Evolutionary conservation across 2,329 filamentous ascomycete species (phyloP), one percentile per base, ranked within the genome.

Genomic region (Fusarium praegraminearum): DNA sequence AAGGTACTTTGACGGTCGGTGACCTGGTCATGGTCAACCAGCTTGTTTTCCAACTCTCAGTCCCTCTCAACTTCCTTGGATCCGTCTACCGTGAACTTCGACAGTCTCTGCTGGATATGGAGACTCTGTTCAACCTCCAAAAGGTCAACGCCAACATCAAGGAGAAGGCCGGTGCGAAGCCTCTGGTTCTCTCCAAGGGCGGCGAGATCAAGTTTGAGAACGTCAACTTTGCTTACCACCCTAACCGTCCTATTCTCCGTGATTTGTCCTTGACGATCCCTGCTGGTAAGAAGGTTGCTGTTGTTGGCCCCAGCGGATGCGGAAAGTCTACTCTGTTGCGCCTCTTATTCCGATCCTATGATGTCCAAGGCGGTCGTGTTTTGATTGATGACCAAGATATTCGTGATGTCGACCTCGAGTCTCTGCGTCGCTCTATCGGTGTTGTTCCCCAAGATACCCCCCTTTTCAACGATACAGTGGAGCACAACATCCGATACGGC

Each of bases 1-100:
- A 83, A 5, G 95, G 95, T 16, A 83, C 85, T 8, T 82, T 99
- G 74, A 98, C 95, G 0, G 94, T 99, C 16, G 96, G 96, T 62
- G 97, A 99, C 78, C 85, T 99, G 33, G 96, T 99, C 77, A 97
- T 99, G 93, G 93, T 99, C 72, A 99, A 99, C 79, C 96, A 98
- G 83, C 90, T 99, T 20, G 94, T 99, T 62, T 99, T 99, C 82
- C 96, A 99, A 81, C 90, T 99, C 8, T 98, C 94, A 0, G 93
- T 99, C 6, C 96, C 96, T 0, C 87, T 99, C 64, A 99, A 99
- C 84, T 99, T 99, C 80, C 85, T 99, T 6, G 96, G 96, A n/a
- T 97, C 94, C 16, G 95, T 99, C 15, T 99, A 99, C 79, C 91
- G 96, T 73, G 96, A 99, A 81, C 86, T 99, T 56, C 88, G 96